Evolutionary conservation across 345 rosid genomes (phyloP).

Genomic region (Arabidopsis arenosa): DNA sequence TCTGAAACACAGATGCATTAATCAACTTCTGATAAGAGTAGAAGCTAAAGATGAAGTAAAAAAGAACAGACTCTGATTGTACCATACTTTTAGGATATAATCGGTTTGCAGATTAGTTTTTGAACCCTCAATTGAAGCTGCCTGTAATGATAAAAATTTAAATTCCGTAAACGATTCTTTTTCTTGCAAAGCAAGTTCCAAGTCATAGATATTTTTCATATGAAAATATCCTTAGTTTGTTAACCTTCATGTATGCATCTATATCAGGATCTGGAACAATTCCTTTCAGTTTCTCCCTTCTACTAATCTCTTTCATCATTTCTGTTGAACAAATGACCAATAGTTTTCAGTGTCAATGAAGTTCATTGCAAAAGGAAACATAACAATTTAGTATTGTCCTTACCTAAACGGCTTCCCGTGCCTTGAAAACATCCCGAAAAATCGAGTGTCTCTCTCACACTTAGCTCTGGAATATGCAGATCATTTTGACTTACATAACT

Average conservation of each 20-base stretch:
- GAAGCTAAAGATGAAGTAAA: not conserved
- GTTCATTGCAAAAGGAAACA: constrained; percentile 1
- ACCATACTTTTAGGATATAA: constrained; percentile 49
- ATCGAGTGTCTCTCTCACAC: constrained; percentile 79
- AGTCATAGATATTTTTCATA: not conserved
- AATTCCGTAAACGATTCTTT: not conserved
- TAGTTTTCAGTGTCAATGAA: not conserved
- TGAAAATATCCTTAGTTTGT: not conserved
- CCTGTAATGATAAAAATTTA: constrained; percentile 39
- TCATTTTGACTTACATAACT: constrained; percentile 71
- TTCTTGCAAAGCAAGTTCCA: not conserved
- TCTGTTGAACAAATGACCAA: constrained; percentile 4
- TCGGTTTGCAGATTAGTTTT: constrained; percentile 52
- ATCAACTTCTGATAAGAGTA: not conserved
- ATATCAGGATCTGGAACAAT: constrained; percentile 43
- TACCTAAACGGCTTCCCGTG: constrained; percentile 47
- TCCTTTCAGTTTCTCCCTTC: constrained; percentile 36
- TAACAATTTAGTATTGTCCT: not conserved
- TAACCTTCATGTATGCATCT: constrained; percentile 47
- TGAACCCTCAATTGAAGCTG: constrained; percentile 42
- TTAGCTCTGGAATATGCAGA: constrained; percentile 74
- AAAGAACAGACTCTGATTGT: not conserved
- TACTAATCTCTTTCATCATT: constrained; percentile 37
- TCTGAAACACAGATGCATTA: constrained; percentile 34
- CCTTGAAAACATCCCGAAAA: constrained; percentile 87